Evolutionary conservation across 1,284 basidiomycete genomes (phyloP).

Genomic region (Moesziomyces parantarcticus): DNA sequence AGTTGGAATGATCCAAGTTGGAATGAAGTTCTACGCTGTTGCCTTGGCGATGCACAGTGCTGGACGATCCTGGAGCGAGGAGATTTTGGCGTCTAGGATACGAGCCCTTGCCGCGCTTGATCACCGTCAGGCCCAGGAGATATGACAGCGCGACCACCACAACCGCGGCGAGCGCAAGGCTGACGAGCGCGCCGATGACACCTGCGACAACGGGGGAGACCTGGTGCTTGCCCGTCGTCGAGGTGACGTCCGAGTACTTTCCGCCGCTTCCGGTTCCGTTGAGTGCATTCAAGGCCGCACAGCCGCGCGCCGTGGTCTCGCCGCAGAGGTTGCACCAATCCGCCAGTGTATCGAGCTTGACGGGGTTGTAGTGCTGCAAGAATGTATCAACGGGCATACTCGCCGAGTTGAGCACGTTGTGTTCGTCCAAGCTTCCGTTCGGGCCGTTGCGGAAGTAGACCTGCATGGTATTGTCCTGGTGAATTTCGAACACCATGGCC

Average conservation of each 20-base stretch:
- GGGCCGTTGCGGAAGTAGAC: slow-evolving; percentile 88
- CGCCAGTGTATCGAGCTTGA: slow-evolving; percentile 66
- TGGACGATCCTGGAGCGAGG: slow-evolving; percentile 16
- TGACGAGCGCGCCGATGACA: slow-evolving; percentile 58
- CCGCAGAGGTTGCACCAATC: slow-evolving; percentile 69
- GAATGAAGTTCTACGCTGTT: slow-evolving; percentile 37
- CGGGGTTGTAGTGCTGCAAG: slow-evolving; percentile 76
- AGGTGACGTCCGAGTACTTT: slow-evolving; percentile 47
- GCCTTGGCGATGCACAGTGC: slow-evolving; percentile 16
- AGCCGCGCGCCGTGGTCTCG: slow-evolving; percentile 51
- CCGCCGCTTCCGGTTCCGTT: slow-evolving; percentile 58
- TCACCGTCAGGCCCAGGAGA: slow-evolving; percentile 24
- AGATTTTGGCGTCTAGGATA: slow-evolving; percentile 22
- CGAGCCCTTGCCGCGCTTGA: slow-evolving; percentile 21
- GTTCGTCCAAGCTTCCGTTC: slow-evolving; percentile 52
- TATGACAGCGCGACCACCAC: slow-evolving; percentile 19
- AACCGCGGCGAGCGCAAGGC: slow-evolving; percentile 48
- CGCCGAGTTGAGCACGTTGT: slow-evolving; percentile 58
- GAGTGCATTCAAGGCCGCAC: slow-evolving; percentile 49
- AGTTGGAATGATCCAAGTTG: slow-evolving; percentile 20
- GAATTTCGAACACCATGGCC: slow-evolving; percentile 80
- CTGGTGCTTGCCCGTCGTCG: slow-evolving; percentile 53
- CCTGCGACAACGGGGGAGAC: slow-evolving; percentile 61
- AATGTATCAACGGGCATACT: slow-evolving; percentile 80
- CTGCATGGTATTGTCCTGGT: slow-evolving; percentile 71